A percentile compares a stretch with the other conserved stretches of the same genome.
phyloP scores from a whole-genome alignment of 2,329 filamentous ascomycete genomes.

The Nakataea oryzae region DNA sequence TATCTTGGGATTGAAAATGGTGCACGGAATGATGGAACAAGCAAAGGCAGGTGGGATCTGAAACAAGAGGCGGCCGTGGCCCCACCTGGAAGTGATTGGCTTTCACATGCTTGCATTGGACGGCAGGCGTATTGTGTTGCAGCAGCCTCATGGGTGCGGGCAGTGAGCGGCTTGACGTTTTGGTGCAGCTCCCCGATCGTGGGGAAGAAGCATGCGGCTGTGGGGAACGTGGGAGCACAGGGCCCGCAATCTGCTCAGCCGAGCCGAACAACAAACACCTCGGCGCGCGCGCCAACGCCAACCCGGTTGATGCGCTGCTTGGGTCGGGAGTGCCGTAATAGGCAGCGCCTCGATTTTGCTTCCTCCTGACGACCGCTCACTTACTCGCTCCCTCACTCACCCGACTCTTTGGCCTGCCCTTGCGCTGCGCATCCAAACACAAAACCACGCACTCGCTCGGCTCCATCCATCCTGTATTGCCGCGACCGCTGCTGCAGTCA shows the following conservation, averaged over 20 bases:
- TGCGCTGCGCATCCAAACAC: no score
- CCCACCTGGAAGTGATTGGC: no score
- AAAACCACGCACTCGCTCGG: no score
- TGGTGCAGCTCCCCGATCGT: not conserved
- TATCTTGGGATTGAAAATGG: no score
- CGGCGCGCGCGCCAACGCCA: not conserved
- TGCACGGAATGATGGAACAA: no score
- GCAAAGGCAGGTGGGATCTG: no score
- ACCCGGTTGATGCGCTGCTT: not conserved
- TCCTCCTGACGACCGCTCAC: no score
- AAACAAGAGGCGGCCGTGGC: no score
- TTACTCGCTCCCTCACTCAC: not conserved
- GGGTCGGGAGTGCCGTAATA: not conserved
- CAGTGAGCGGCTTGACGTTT: not conserved
- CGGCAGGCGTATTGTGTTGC: no score
- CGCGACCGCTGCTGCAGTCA: no score
- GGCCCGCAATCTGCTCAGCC: not conserved
- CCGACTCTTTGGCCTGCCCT: no score
- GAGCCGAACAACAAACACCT: not conserved
- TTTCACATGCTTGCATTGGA: not conserved
- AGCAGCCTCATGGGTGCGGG: no score
- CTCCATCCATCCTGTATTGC: not conserved
- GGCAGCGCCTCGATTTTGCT: not conserved
- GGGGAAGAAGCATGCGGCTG: not conserved
- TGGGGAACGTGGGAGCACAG: not conserved